phyloP scores from a whole-genome alignment of 2,329 filamentous ascomycete genomes.

The Penicillium glabrum region DNA sequence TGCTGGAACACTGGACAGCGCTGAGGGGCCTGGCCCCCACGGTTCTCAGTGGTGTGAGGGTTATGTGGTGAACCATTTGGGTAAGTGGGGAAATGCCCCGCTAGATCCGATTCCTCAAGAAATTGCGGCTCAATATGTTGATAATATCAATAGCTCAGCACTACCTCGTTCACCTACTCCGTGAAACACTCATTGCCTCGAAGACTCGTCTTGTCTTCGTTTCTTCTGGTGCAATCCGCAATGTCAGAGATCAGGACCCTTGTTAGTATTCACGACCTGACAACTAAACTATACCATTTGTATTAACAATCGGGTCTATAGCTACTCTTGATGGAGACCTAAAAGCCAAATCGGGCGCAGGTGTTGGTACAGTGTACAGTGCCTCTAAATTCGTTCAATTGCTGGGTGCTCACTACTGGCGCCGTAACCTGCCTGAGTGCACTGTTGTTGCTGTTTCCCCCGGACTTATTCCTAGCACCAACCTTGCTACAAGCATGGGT shows the following conservation, averaged over 20 bases:
- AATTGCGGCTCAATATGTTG: neutral
- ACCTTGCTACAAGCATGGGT: constrained; percentile 16
- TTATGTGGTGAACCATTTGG: constrained; percentile 24
- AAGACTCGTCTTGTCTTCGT: constrained; percentile 24
- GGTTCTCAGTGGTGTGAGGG: constrained; percentile 26
- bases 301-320: neutral
- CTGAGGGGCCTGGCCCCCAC: constrained; percentile 19
- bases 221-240: constrained; percentile 25
- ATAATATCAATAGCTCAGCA: constrained; percentile 18
- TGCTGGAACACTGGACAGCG: constrained; percentile 17
- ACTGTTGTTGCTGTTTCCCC: constrained; percentile 25
- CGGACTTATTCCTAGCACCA: constrained; percentile 21
- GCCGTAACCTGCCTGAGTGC: constrained; percentile 21
- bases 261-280: constrained; percentile 9
- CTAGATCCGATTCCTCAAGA: neutral
- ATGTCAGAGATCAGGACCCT: constrained; percentile 19
- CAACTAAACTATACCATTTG: neutral
- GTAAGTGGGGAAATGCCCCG: constrained; percentile 11
- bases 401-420: constrained; percentile 26
- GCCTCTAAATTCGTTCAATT: constrained; percentile 26
- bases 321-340: constrained; percentile 23
- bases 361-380: constrained; percentile 19
- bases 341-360: constrained; percentile 23
- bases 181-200: constrained; percentile 17
- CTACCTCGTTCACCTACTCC: constrained; percentile 19